Evolutionary conservation across 2,329 filamentous ascomycete species (phyloP).

Genomic region (Pestalotiopsis sp.): DNA sequence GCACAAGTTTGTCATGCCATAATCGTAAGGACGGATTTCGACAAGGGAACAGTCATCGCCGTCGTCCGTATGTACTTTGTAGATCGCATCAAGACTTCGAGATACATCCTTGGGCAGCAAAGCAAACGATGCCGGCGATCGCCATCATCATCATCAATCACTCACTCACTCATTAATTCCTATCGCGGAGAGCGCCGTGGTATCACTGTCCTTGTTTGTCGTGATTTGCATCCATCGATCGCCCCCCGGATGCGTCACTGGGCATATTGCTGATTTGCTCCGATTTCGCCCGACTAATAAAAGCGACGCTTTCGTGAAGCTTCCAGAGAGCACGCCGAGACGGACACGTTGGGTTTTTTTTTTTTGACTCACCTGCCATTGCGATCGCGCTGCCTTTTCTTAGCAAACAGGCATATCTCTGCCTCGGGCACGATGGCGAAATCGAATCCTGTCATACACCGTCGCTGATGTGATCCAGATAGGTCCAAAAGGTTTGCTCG

Average conservation of each 20-base stretch:
- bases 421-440: background rate
- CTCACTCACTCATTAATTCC: background rate
- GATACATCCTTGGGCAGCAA: background rate
- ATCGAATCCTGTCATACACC: background rate
- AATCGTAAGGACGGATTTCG: constrained; percentile 8
- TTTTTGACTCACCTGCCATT: background rate
- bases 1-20: constrained; percentile 14
- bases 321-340: background rate
- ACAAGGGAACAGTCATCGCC: background rate
- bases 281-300: background rate
- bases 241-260: background rate
- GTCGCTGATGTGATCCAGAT: background rate
- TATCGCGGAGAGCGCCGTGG: background rate
- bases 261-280: background rate
- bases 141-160: too few relatives aligned
- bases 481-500: background rate
- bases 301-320: background rate
- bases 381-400: background rate
- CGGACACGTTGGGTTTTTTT: background rate
- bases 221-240: background rate
- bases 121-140: too few relatives aligned
- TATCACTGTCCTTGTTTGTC: background rate
- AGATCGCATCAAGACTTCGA: background rate
- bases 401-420: background rate
- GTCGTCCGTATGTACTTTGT: background rate